Percentiles rank a stretch among this genome's conserved stretches.
Conservation (phyloP, 345 rosid species). For the Raphanus raphanistrum region DNA sequence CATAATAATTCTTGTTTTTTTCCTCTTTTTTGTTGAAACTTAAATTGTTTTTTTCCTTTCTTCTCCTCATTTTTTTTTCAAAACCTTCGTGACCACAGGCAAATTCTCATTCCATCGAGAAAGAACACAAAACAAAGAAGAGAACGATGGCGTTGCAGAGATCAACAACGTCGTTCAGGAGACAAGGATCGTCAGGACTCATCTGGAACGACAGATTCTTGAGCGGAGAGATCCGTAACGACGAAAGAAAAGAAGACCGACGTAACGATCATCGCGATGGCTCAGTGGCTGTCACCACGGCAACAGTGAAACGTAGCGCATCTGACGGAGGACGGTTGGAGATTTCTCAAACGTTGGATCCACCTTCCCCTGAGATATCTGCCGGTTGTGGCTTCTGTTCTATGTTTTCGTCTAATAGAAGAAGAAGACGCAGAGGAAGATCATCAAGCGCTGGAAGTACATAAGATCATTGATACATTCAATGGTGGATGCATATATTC, state of each 20-base stretch:
- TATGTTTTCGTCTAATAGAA: constrained; percentile 38
- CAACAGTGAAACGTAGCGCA: constrained; percentile 36
- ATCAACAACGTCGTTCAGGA: constrained; percentile 72
- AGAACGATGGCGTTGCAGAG: constrained; percentile 50
- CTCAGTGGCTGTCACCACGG: not conserved
- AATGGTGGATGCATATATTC: not conserved
- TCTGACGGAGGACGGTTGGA: constrained; percentile 44
- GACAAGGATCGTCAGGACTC: constrained; percentile 87
- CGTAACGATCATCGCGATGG: constrained; percentile 38
- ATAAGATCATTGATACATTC: not conserved
- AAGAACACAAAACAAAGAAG: not conserved
- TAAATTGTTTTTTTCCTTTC: not conserved
- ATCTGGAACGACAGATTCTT: constrained; percentile 71
- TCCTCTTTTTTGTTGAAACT: not conserved
- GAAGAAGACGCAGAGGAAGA: constrained; percentile 38
- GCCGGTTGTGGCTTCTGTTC: constrained; percentile 61
- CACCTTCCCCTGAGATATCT: constrained; percentile 63
- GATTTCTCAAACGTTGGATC: constrained; percentile 46
- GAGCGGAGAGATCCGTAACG: constrained; percentile 46
- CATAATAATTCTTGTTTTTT: constrained; percentile 3
- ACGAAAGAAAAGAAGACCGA: constrained; percentile 33
- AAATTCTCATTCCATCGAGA: constrained; percentile 19
- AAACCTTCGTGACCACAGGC: not conserved
- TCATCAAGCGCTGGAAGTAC: constrained; percentile 19
- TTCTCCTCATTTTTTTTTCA: not conserved